Conservation (phyloP, 2,329 filamentous ascomycete species). For the Ophiostoma triangulosporum region DNA sequence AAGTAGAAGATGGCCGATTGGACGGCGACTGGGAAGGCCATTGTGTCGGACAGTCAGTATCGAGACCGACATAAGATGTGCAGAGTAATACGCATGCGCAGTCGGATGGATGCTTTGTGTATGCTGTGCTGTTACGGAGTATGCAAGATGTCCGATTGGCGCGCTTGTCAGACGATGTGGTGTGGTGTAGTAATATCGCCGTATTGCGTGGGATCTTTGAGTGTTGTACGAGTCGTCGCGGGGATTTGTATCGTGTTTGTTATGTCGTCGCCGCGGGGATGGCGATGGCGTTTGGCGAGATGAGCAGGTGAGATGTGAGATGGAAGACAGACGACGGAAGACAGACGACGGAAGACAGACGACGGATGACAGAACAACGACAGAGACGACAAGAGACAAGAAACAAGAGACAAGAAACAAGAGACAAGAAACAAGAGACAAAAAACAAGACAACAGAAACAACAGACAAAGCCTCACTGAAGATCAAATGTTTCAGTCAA, state of each 20-base stretch:
- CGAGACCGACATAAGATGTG: neutral
- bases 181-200: no score
- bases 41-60: slow-evolving; percentile 15
- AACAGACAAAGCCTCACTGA: no score
- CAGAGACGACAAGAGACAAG: neutral
- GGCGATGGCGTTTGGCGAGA: no score
- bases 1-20: slow-evolving; percentile 71
- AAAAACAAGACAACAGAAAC: neutral
- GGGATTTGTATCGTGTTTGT: no score
- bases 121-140: neutral
- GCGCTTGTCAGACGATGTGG: neutral
- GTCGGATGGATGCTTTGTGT: neutral
- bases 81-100: neutral
- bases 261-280: no score
- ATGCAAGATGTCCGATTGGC: neutral
- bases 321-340: neutral
- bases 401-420: neutral
- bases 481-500: no score
- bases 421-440: no score
- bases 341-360: no score
- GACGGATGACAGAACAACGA: neutral
- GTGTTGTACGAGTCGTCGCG: no score
- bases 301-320: no score
- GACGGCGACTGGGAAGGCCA: slow-evolving; percentile 45
- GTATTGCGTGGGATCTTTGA: neutral